A percentile compares a stretch with the other conserved stretches of the same genome.
Evolutionary conservation across 2,329 filamentous ascomycete genomes (phyloP).

Genomic region (Parastagonospora nodorum): DNA sequence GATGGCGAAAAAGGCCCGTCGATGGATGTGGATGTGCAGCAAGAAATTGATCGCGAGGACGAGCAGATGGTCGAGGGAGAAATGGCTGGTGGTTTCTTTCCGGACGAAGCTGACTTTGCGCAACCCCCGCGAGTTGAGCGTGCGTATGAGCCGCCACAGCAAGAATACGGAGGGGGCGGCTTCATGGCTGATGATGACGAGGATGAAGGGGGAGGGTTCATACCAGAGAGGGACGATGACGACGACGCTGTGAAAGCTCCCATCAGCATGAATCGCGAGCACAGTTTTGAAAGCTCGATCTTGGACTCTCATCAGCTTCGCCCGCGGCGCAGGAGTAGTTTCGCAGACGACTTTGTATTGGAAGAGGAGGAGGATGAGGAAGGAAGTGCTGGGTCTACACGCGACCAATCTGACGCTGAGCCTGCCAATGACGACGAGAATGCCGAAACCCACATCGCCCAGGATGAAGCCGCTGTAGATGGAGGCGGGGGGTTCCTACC

Average conservation of each 20-base stretch:
- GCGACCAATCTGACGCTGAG: constrained; percentile 10
- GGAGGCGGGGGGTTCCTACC: constrained; percentile 16
- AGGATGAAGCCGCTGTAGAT: constrained; percentile 35
- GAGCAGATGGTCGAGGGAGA: constrained; percentile 32
- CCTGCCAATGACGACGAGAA: not conserved
- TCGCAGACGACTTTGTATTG: constrained; percentile 27
- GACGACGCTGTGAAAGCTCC: not conserved
- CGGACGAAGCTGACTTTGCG: constrained; percentile 55
- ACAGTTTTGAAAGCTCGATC: constrained; percentile 36
- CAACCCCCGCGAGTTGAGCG: constrained; percentile 21
- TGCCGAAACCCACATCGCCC: not conserved
- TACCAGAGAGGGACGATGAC: constrained; percentile 18
- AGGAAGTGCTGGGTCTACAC: constrained; percentile 21
- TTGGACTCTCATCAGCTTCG: constrained; percentile 35
- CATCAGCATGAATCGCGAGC: constrained; percentile 39
- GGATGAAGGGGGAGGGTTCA: constrained; percentile 24
- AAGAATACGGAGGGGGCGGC: constrained; percentile 22
- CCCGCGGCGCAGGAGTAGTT: constrained; percentile 27
- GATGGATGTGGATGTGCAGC: constrained; percentile 37
- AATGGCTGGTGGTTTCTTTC: constrained; percentile 48
- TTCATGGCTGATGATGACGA: constrained; percentile 17
- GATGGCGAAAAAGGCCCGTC: constrained; percentile 36
- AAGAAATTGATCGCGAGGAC: constrained; percentile 36
- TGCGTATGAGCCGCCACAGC: constrained; percentile 10
- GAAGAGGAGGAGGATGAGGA: constrained; percentile 33